Evolutionary conservation across 345 rosid species (phyloP), one percentile per base, ranked within the genome.

Genomic region (Euphorbia peplus): DNA sequence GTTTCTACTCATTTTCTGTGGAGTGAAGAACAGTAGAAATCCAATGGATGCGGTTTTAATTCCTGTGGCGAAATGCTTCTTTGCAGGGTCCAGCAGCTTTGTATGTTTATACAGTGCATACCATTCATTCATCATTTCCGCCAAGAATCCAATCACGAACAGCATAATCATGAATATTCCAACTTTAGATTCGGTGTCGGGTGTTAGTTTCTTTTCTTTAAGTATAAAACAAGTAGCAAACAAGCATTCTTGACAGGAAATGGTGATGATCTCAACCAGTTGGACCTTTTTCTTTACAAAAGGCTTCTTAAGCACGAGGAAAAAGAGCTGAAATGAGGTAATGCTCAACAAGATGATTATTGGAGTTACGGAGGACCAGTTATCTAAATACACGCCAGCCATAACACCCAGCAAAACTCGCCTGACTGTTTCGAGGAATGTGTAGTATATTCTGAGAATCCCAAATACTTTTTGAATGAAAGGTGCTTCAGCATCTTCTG

Each of bases 401-500:
- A 88, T 44, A 52, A 87, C 75, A 32, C 97, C 98, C 25, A 93
- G 62, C 54, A 80, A 32, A 25, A 82, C 85, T 58, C 98, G 77
- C 71, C 82, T 90, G 57, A 73, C 60, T 0, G 82, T 82, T 78
- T 90, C 98, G 0, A 93, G 78, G 67, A 87, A 57, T 4, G 88
- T 90, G 82, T 90, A 93, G 83, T 90, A 90, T 70, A 90, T 93
- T 78, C 98, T 86, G n/a, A 90, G 93, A 53, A 93, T 83, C 48
- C 98, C 98, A 55, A 90, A 93, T 41, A 93, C 73, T 74, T 86
- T 93, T 79, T 93, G 98, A 66, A 90, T 87, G 62, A 89, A 85
- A 50, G 98, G 96, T 22, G 97, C 97, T 81, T 90, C 98, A 2
- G 98, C 95, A 64, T 93, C 97, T 70, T 91, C 98, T 19, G 85